These are phyloP conservation scores for Cercospora zeae-maydis DNA, from an alignment of 2,329 filamentous ascomycete genomes.

Conservation along the genomic window DNA sequence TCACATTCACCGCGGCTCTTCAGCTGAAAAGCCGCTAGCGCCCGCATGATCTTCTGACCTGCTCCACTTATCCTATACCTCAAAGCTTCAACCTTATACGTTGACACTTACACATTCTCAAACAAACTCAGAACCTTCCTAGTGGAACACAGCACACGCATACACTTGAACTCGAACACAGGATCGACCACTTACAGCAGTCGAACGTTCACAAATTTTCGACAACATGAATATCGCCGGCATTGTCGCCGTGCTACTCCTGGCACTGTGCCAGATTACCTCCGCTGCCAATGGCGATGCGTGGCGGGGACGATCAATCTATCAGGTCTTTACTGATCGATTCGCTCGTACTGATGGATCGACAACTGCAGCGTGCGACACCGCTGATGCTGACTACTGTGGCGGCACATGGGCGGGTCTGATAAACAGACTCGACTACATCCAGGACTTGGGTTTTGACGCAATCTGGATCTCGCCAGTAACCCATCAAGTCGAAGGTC, in stretches of 20 bases:
- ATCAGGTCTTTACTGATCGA: conserved; percentile 44
- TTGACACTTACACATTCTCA: conserved; percentile 1
- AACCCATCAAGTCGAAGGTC: conserved; percentile 43
- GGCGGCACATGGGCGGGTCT: conserved; percentile 60
- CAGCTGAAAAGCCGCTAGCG: conserved; percentile 4
- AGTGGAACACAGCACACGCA: background rate
- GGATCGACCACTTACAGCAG: background rate
- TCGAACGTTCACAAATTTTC: background rate
- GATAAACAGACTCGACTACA: conserved; percentile 59
- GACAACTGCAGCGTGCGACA: conserved; percentile 40
- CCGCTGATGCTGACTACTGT: conserved; percentile 49
- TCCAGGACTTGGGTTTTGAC: conserved; percentile 47
- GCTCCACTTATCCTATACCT: conserved; percentile 1
- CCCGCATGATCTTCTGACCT: conserved; percentile 4
- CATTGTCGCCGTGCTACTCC: conserved; percentile 20
- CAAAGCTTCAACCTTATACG: conserved; percentile 3
- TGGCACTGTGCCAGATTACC: conserved; percentile 23
- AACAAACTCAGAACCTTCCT: background rate
- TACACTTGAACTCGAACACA: background rate
- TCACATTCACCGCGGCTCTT: conserved; percentile 4
- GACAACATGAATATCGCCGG: conserved; percentile 20
- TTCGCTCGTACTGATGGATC: conserved; percentile 42
- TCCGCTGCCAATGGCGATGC: conserved; percentile 31
- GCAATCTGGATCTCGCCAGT: conserved; percentile 54
- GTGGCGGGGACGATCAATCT: conserved; percentile 42